Percentiles rank a stretch among this genome's conserved stretches.
phyloP scores from a whole-genome alignment of 2,329 filamentous ascomycete genomes.

The Fusarium vanettenii region DNA sequence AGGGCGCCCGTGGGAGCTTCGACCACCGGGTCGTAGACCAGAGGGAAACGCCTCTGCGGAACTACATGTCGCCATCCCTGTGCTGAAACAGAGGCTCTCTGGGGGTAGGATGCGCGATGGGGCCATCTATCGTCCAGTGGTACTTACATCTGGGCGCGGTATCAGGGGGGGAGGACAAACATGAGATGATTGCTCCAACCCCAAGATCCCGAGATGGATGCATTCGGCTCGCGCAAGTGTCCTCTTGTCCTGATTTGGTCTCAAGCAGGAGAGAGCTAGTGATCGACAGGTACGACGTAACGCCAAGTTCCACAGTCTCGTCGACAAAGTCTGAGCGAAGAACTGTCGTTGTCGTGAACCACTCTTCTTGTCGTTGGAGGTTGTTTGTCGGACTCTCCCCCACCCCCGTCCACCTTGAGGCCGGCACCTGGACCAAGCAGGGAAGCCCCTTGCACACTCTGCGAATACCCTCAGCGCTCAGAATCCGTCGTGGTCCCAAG shows the following conservation, averaged over 20 bases:
- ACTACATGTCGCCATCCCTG: conserved; percentile 34
- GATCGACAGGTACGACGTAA: conserved; percentile 25
- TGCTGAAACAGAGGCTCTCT: conserved; percentile 44
- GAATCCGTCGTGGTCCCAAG: conserved; percentile 3
- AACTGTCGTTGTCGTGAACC: background rate
- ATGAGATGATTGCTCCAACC: conserved; percentile 18
- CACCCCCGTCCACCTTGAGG: background rate
- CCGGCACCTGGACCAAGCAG: conserved; percentile 14
- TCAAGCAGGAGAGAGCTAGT: background rate
- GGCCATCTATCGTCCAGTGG: conserved; percentile 18
- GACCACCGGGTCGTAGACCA: conserved; percentile 20
- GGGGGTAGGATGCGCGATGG: conserved; percentile 32
- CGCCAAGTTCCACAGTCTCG: conserved; percentile 23
- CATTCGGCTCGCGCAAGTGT: conserved; percentile 19
- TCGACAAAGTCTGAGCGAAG: background rate
- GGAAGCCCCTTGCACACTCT: conserved; percentile 22
- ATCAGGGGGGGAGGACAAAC: conserved; percentile 25
- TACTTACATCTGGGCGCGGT: conserved; percentile 29
- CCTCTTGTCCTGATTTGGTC: conserved; percentile 5
- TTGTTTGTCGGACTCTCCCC: background rate
- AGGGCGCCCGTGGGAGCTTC: conserved; percentile 11
- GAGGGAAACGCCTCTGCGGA: conserved; percentile 16
- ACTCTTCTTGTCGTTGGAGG: background rate
- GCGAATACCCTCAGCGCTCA: conserved; percentile 26
- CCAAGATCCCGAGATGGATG: background rate